These are phyloP conservation scores for Xerocomellus dryophilus DNA, from an alignment of 768 basidiomycete species.

Conservation along the genomic window DNA sequence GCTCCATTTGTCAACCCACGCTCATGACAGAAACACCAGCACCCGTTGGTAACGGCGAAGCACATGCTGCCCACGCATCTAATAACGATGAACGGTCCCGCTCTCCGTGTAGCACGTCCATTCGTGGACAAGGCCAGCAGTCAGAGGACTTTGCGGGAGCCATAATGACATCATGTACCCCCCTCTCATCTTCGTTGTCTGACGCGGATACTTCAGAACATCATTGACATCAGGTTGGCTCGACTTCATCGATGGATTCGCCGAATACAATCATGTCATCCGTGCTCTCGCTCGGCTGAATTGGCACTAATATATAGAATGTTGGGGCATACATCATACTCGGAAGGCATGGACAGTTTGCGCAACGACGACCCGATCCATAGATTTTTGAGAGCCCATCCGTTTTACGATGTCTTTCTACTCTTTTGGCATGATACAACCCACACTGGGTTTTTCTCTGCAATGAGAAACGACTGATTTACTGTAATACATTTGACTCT, in stretches of 20 bases:
- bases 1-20: slow-evolving; percentile 15
- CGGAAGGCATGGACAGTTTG: slow-evolving; percentile 21
- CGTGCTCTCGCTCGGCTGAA: slow-evolving; percentile 7
- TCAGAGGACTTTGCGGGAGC: slow-evolving; percentile 10
- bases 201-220: slow-evolving; percentile 23
- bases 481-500: slow-evolving; percentile 13
- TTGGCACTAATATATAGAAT: slow-evolving; percentile 12
- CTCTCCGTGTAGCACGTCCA: background rate
- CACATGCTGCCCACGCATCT: slow-evolving; percentile 5
- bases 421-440: slow-evolving; percentile 10
- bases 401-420: slow-evolving; percentile 16
- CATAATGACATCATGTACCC: slow-evolving; percentile 18
- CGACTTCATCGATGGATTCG: slow-evolving; percentile 40
- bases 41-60: slow-evolving; percentile 10
- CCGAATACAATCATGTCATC: slow-evolving; percentile 10
- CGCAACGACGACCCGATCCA: slow-evolving; percentile 11
- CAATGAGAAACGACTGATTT: slow-evolving; percentile 7
- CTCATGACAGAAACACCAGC: slow-evolving; percentile 14
- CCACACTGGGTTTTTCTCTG: slow-evolving; percentile 2
- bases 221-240: slow-evolving; percentile 40
- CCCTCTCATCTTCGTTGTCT: slow-evolving; percentile 28
- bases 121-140: slow-evolving; percentile 6
- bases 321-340: slow-evolving; percentile 16
- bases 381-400: slow-evolving; percentile 25
- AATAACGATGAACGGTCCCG: slow-evolving; percentile 13